These are phyloP conservation scores for Fraxinus sp. DNA, from an alignment of 305 asterid genomes.

Conservation along the genomic window DNA sequence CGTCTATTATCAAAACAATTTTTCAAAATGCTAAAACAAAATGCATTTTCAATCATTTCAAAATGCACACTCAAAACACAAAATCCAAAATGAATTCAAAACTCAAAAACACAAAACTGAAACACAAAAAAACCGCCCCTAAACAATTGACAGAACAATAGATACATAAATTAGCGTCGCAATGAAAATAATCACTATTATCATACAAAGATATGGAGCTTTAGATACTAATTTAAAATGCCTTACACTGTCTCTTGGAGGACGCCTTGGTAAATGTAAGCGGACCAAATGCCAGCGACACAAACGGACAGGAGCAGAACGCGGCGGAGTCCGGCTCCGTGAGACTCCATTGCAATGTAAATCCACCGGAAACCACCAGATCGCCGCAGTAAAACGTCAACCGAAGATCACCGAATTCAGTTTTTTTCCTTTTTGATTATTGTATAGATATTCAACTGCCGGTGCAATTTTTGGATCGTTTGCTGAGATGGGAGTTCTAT, in stretches of 20 bases:
- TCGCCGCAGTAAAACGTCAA: constrained; percentile 36
- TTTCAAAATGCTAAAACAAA: too few species aligned
- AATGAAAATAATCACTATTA: background rate
- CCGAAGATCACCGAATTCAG: constrained; percentile 15
- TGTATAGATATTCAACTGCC: constrained; percentile 19
- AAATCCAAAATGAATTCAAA: too few species aligned
- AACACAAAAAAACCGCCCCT: too few species aligned
- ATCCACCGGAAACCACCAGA: constrained; percentile 41
- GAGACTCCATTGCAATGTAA: constrained; percentile 58
- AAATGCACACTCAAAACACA: too few species aligned
- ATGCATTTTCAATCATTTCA: too few species aligned
- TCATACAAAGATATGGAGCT: background rate
- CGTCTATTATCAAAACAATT: too few species aligned
- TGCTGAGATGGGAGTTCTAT: constrained; percentile 1
- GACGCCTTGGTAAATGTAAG: constrained; percentile 92
- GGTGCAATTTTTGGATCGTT: constrained; percentile 17
- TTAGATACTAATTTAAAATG: constrained; percentile 12
- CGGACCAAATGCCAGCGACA: constrained; percentile 95
- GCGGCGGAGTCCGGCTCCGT: constrained; percentile 75
- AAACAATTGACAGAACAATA: background rate
- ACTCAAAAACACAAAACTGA: too few species aligned
- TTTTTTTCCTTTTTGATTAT: background rate
- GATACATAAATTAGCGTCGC: background rate
- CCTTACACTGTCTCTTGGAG: constrained; percentile 88
- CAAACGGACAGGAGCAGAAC: constrained; percentile 69